These are phyloP conservation scores for Aspergillus funiculosus DNA, from an alignment of 495 filamentous ascomycete species.

Conservation along the genomic window DNA sequence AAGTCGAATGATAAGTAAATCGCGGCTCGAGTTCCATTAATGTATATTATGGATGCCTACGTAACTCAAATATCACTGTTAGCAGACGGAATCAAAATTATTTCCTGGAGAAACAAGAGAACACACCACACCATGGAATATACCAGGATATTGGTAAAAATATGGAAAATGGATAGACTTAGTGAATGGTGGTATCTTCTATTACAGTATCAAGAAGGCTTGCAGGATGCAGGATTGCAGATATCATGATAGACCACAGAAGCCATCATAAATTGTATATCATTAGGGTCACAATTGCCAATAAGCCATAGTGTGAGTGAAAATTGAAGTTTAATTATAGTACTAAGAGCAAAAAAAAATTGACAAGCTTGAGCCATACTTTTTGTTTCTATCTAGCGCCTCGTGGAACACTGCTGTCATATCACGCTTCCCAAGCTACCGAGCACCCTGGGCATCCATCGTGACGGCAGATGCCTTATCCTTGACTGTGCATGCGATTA, in stretches of 20 bases:
- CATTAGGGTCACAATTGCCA: slow-evolving; percentile 4
- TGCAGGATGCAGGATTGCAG: slow-evolving; percentile 1
- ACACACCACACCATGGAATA: no score
- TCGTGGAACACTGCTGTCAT: slow-evolving; percentile 11
- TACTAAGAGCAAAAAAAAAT: neutral
- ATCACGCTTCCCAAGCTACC: neutral
- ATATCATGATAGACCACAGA: neutral
- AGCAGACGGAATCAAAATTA: no score
- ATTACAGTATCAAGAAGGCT: no score
- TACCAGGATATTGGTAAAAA: no score
- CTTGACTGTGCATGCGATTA: neutral
- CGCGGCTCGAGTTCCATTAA: no score
- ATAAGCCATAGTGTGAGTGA: slow-evolving; percentile 2
- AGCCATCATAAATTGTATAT: neutral
- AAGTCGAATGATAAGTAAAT: no score
- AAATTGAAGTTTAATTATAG: slow-evolving; percentile 12
- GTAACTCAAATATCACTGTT: no score
- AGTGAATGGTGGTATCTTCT: no score
- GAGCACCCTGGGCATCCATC: no score
- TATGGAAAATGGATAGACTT: no score
- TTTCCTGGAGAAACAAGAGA: no score
- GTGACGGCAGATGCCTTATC: neutral
- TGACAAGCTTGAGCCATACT: neutral
- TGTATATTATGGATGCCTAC: no score
- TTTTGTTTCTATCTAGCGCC: neutral